Evolutionary conservation across 768 basidiomycete species (phyloP).

Genomic region (Lepiota brunneoincarnata): DNA sequence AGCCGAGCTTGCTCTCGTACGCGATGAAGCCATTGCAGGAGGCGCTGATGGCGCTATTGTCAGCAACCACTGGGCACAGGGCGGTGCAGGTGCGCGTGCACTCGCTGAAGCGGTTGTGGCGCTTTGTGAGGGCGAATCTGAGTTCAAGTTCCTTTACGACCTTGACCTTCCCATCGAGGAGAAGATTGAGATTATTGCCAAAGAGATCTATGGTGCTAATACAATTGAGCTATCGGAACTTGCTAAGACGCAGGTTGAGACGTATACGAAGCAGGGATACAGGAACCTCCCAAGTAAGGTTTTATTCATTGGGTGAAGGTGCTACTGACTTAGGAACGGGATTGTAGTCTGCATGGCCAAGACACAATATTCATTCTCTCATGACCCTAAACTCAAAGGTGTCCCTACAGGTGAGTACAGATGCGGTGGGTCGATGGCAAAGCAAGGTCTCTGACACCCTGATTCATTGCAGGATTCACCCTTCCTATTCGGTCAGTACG

Average conservation of each 20-base stretch:
- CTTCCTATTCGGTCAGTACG: constrained; percentile 88
- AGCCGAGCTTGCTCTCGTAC: constrained; percentile 86
- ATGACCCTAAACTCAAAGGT: constrained; percentile 87
- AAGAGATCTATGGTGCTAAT: constrained; percentile 92
- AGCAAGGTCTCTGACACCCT: background rate
- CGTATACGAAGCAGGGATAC: constrained; percentile 90
- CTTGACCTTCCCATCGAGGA: constrained; percentile 77
- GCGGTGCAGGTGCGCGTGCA: constrained; percentile 84
- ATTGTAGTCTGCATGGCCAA: constrained; percentile 90
- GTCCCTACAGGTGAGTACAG: constrained; percentile 66
- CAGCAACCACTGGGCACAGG: constrained; percentile 97
- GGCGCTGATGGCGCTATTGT: constrained; percentile 95
- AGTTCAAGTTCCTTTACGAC: constrained; percentile 94
- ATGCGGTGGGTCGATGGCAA: background rate
- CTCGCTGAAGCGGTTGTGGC: constrained; percentile 91
- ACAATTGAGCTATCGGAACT: constrained; percentile 84
- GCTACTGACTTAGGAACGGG: constrained; percentile 14
- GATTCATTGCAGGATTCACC: constrained; percentile 67
- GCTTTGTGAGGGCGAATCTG: constrained; percentile 77
- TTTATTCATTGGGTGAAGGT: background rate
- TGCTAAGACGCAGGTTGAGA: constrained; percentile 83
- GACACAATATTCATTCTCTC: constrained; percentile 97
- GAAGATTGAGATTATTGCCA: constrained; percentile 86
- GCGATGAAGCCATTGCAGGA: constrained; percentile 71
- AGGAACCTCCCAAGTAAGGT: constrained; percentile 69